Evolutionary conservation across 805 yeast genomes (phyloP), one percentile per base, ranked within the genome.

Genomic region (Priceomyces fermenticarens): DNA sequence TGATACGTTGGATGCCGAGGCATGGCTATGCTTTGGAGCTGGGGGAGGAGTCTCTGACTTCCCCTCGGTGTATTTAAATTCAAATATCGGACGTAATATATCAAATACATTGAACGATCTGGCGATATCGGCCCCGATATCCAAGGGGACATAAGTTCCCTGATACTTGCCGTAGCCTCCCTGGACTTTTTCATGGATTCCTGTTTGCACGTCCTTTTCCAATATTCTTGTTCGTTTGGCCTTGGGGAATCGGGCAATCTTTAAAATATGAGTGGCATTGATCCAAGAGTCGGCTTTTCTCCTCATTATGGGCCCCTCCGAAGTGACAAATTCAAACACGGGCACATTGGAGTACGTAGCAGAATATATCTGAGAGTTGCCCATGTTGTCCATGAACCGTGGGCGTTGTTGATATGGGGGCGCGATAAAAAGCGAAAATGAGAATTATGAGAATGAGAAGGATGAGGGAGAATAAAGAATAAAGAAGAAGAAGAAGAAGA

Each of bases 281-380:
- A 84, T 75, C 69, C 79, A 78, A 10, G 83, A 73, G 58, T 84
- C 89, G 30, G 58, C 58, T 35, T 77, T 70, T 36, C 89, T 67
- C 39, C 87, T 68, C 87, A 83, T 82, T 26, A 83, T 80, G 13
- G 84, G 86, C 28, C 84, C 83, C 39, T 82, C 87, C 27, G 77
- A 70, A 32, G 86, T 76, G 36, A 81, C 81, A 56, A 81, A 74
- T 59, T 84, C 89, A 50, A 70, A 70, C 48, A 70, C 75, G 10
- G 93, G 86, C 40, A 87, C 85, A 51, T 88, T 79, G 30, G 90
- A 75, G 67, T 86, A 84, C 16, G 86, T 82, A 32, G 85, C 85
- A 2, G 88, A 82, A 58, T 83, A 85, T 27, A 85, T 72, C 49
- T 72, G 73, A 35, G 55, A 51, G 36, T 48, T 40, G 11, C 27